Conservation (phyloP, 495 filamentous ascomycete genomes). For the Immersiella caudata region DNA sequence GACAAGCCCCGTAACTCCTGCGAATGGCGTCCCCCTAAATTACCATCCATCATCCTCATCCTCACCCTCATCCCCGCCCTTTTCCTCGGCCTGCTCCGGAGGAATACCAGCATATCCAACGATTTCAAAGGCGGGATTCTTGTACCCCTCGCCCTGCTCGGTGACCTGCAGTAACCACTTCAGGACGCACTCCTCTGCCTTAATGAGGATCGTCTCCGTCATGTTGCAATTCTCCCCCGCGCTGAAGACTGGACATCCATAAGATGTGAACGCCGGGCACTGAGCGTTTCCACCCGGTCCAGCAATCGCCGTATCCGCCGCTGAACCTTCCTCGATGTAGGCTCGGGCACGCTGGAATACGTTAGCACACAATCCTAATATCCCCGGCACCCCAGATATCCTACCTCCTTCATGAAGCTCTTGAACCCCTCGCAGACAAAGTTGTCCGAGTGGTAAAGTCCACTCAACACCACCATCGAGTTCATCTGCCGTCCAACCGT, state of each 20-base stretch:
- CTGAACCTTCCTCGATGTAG: slow-evolving; percentile 58
- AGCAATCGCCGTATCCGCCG: slow-evolving; percentile 51
- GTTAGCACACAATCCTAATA: not conserved
- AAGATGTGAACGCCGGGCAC: slow-evolving; percentile 33
- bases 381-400: slow-evolving; percentile 16
- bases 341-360: slow-evolving; percentile 57
- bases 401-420: slow-evolving; percentile 52
- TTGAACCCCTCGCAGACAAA: slow-evolving; percentile 45
- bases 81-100: not conserved
- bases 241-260: slow-evolving; percentile 52
- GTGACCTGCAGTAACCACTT: slow-evolving; percentile 52
- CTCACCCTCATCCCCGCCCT: not conserved
- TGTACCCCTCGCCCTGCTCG: slow-evolving; percentile 16
- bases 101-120: not conserved
- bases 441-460: slow-evolving; percentile 36
- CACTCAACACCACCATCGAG: slow-evolving; percentile 46
- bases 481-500: slow-evolving; percentile 40
- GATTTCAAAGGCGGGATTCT: slow-evolving; percentile 23
- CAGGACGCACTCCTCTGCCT: slow-evolving; percentile 39
- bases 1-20: not conserved
- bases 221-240: slow-evolving; percentile 39
- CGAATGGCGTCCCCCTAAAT: too few species aligned
- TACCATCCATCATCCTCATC: not conserved
- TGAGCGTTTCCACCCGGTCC: slow-evolving; percentile 45
- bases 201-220: slow-evolving; percentile 44